phyloP scores from a whole-genome alignment of 148 eudicot genomes.

The Vaccinium corymbosum region DNA sequence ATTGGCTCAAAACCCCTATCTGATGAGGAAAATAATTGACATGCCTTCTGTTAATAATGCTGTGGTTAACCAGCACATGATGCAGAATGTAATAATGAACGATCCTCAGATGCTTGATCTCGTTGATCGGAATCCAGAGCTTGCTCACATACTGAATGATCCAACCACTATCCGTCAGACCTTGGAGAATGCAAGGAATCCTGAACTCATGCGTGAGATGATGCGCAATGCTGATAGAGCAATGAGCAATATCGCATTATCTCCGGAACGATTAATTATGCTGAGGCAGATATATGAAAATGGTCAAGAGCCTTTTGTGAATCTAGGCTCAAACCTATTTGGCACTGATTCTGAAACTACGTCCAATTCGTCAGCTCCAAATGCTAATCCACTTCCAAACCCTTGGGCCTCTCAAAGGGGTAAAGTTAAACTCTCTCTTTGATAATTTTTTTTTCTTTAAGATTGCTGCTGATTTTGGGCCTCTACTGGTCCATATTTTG shows the following conservation, averaged over 20 bases:
- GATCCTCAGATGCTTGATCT: conserved; percentile 28
- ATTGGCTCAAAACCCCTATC: conserved; percentile 23
- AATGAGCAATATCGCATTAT: conserved; percentile 24
- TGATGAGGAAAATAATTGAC: conserved; percentile 26
- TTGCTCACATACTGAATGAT: conserved; percentile 29
- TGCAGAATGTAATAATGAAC: conserved; percentile 20
- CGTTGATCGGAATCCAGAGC: conserved; percentile 29
- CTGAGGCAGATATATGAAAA: conserved; percentile 26
- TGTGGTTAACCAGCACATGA: conserved; percentile 17
- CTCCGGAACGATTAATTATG: conserved; percentile 27
- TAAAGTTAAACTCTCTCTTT: conserved; percentile 16
- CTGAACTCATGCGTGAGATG: conserved; percentile 32
- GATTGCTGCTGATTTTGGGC: neutral
- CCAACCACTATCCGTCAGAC: conserved; percentile 26
- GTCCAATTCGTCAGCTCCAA: conserved; percentile 32
- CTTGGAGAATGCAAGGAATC: conserved; percentile 27
- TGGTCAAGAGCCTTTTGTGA: conserved; percentile 24
- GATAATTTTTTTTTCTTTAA: neutral
- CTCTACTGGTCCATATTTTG: neutral
- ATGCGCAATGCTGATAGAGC: conserved; percentile 27
- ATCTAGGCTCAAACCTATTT: conserved; percentile 23
- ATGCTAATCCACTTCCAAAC: conserved; percentile 47
- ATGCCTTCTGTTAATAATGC: conserved; percentile 23
- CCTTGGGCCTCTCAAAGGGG: conserved; percentile 38
- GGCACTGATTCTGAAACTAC: conserved; percentile 18